These are phyloP conservation scores for Cymodocea nodosa DNA, from an alignment of 116 monocot species.

Conservation along the genomic window DNA sequence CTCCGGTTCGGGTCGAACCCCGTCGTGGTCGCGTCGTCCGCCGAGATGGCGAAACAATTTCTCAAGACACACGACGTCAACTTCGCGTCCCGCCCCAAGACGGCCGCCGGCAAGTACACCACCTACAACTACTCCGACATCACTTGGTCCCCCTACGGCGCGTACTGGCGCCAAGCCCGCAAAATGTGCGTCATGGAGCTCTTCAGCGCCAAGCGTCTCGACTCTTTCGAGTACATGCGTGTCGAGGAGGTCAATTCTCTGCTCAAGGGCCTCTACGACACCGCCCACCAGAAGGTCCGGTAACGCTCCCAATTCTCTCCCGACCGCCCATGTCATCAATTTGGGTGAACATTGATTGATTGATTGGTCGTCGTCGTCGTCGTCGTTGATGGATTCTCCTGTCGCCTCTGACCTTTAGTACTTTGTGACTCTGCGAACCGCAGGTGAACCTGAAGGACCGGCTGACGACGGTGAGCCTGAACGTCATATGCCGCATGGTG, in stretches of 20 bases:
- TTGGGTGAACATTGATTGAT: neutral
- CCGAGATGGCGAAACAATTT: conserved; percentile 19
- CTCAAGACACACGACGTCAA: conserved; percentile 25
- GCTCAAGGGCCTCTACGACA: conserved; percentile 13
- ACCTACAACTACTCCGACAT: conserved; percentile 34
- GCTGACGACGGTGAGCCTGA: conserved; percentile 18
- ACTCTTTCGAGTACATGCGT: conserved; percentile 51
- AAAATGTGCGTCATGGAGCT: conserved; percentile 63
- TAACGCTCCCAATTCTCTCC: neutral
- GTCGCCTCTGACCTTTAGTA: no score
- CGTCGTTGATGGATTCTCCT: no score
- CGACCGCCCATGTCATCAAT: neutral
- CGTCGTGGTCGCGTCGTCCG: conserved; percentile 21
- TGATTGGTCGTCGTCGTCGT: neutral
- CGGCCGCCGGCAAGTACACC: conserved; percentile 16
- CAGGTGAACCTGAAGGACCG: conserved; percentile 18
- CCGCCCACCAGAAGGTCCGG: neutral
- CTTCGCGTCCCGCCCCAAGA: conserved; percentile 16
- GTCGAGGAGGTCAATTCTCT: conserved; percentile 13
- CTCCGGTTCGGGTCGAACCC: conserved; percentile 28
- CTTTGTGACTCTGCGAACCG: neutral
- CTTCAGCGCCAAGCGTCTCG: conserved; percentile 42
- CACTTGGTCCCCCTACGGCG: conserved; percentile 55
- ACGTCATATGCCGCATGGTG: conserved; percentile 45
- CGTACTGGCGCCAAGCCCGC: conserved; percentile 54